Percentiles rank a stretch among this genome's conserved stretches.
Conservation (phyloP, 371 early-diverging fungal genomes). For the Circinella umbellata region DNA sequence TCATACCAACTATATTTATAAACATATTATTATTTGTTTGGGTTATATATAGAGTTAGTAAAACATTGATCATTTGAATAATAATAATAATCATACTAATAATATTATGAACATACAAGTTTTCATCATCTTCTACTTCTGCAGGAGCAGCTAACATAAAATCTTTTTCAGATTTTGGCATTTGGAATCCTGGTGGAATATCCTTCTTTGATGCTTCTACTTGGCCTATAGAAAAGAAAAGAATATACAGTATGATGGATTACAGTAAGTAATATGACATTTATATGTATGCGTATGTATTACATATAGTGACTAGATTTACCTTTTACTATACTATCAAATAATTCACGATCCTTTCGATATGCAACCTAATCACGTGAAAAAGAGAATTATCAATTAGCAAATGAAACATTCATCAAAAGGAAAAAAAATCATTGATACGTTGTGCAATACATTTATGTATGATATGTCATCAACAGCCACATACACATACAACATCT, state of each 20-base stretch:
- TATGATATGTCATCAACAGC: neutral
- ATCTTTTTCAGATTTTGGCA: constrained; percentile 56
- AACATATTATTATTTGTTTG: too few species aligned
- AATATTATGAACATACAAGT: constrained; percentile 42
- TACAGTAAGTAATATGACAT: too few species aligned
- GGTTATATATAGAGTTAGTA: neutral
- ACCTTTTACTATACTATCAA: constrained; percentile 72
- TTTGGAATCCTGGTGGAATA: constrained; percentile 59
- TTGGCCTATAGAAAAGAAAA: constrained; percentile 40
- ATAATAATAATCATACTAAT: neutral
- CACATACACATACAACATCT: too few species aligned
- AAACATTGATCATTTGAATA: neutral
- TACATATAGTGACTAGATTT: constrained; percentile 22
- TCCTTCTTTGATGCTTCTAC: constrained; percentile 60
- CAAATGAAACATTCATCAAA: too few species aligned
- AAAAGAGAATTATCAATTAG: too few species aligned
- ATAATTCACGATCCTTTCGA: constrained; percentile 73
- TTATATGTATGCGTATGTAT: too few species aligned
- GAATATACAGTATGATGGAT: neutral
- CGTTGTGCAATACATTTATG: neutral
- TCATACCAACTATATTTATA: constrained; percentile 52
- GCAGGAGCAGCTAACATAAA: constrained; percentile 51
- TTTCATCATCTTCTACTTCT: constrained; percentile 55
- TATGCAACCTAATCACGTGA: constrained; percentile 64
- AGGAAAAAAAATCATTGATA: too few species aligned